Evolutionary conservation across 2,329 filamentous ascomycete species (phyloP).

Genomic region (Colletotrichum gloeosporioides): DNA sequence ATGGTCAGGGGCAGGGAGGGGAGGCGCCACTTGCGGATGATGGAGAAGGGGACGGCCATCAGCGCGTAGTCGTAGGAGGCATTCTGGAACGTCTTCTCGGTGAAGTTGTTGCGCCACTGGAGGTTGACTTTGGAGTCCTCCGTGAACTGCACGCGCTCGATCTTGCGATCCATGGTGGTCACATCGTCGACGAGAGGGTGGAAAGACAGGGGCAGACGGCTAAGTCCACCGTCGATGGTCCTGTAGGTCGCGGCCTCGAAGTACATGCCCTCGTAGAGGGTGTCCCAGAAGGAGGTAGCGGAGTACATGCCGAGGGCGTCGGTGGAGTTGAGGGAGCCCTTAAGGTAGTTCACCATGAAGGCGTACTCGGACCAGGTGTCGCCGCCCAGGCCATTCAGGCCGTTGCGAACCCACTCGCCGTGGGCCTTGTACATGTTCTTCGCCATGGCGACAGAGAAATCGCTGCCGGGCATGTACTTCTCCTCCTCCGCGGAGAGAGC

Average conservation of each 20-base stretch:
- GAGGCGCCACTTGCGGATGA: conserved; percentile 67
- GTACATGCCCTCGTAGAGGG: conserved; percentile 62
- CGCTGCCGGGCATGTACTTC: conserved; percentile 36
- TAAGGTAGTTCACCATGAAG: conserved; percentile 65
- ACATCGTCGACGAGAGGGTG: conserved; percentile 63
- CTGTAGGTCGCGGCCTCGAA: conserved; percentile 64
- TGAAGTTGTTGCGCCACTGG: conserved; percentile 56
- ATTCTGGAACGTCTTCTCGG: conserved; percentile 42
- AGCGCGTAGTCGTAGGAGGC: conserved; percentile 70
- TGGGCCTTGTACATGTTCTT: conserved; percentile 50
- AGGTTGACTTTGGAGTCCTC: conserved; percentile 59
- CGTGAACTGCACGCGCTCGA: conserved; percentile 61
- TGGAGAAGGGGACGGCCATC: conserved; percentile 68
- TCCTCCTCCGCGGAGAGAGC: conserved; percentile 41
- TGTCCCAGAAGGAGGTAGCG: conserved; percentile 51
- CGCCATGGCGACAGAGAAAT: conserved; percentile 42
- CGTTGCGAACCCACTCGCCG: conserved; percentile 39
- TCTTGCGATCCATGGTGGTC: conserved; percentile 59
- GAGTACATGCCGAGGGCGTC: conserved; percentile 41
- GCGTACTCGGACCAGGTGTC: conserved; percentile 71
- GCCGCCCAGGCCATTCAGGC: conserved; percentile 49
- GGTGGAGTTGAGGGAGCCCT: conserved; percentile 57
- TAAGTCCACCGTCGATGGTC: conserved; percentile 66
- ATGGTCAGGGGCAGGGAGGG: conserved; percentile 49
- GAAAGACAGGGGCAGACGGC: conserved; percentile 66